Conservation (phyloP, 441 rosid genomes). For the Manihot esculenta region DNA sequence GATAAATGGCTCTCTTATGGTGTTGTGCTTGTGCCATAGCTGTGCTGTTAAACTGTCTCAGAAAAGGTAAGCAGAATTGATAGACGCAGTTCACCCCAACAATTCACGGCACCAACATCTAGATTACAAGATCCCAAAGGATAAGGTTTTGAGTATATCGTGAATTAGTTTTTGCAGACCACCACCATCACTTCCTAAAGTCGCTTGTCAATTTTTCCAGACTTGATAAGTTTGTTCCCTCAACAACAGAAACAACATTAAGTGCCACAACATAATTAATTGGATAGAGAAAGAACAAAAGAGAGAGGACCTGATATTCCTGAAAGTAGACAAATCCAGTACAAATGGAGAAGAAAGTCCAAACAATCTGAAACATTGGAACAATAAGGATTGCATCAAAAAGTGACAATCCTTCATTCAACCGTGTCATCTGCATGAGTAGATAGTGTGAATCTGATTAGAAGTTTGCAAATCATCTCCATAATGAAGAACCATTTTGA, state of each 20-base stretch:
- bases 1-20: not conserved
- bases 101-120: not conserved
- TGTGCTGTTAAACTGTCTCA: not conserved
- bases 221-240: not conserved
- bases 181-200: not conserved
- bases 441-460: slow-evolving; percentile 9
- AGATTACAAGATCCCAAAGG: not conserved
- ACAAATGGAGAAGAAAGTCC: slow-evolving; percentile 99
- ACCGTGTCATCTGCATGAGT: slow-evolving; percentile 79
- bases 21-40: not conserved
- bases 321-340: slow-evolving; percentile 98
- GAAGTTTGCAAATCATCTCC: slow-evolving; percentile 16
- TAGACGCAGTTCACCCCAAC: not conserved
- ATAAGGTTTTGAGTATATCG: not conserved
- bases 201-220: not conserved
- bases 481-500: not conserved
- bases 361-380: slow-evolving; percentile 99
- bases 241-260: slow-evolving; percentile 6
- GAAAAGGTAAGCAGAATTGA: not conserved
- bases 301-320: slow-evolving; percentile 78
- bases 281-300: slow-evolving; percentile 12
- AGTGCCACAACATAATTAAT: not conserved
- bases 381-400: slow-evolving; percentile 97
- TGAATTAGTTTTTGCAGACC: not conserved
- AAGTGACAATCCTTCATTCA: slow-evolving; percentile 90